phyloP scores from a whole-genome alignment of 306 rosid species.

The Amphicarpaea edgeworthii region DNA sequence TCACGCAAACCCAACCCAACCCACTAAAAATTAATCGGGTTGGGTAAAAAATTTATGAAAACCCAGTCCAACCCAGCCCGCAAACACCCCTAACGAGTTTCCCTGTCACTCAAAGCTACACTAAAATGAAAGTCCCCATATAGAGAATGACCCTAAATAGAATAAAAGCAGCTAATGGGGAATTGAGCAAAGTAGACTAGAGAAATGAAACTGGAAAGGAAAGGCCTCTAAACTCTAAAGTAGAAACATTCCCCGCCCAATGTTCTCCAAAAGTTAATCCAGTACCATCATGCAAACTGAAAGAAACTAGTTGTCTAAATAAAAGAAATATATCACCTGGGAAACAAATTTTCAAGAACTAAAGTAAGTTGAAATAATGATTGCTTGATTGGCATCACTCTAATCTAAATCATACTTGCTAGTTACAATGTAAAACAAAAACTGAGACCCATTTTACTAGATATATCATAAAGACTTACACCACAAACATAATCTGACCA shows the following conservation, averaged over 20 bases:
- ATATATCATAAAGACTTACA: slow-evolving; percentile 20
- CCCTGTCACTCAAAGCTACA: slow-evolving; percentile 30
- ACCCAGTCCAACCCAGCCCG: too few relatives aligned
- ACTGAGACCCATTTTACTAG: slow-evolving; percentile 2
- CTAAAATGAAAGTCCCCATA: neutral
- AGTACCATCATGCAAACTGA: slow-evolving; percentile 8
- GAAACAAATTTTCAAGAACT: slow-evolving; percentile 13
- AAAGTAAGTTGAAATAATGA: slow-evolving; percentile 1
- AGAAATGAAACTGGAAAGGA: slow-evolving; percentile 12
- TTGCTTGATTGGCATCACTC: slow-evolving; percentile 5
- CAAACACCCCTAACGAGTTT: too few relatives aligned
- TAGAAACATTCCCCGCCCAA: neutral
- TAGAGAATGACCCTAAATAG: slow-evolving; percentile 30
- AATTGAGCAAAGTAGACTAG: neutral
- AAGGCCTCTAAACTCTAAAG: slow-evolving; percentile 21
- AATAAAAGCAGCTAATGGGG: slow-evolving; percentile 1
- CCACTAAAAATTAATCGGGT: too few relatives aligned
- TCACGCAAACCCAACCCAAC: too few relatives aligned
- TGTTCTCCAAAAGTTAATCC: neutral
- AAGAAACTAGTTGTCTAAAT: slow-evolving; percentile 1
- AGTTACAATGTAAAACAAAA: slow-evolving; percentile 16
- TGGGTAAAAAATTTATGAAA: too few relatives aligned
- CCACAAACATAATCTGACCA: slow-evolving; percentile 18
- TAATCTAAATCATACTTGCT: slow-evolving; percentile 3
- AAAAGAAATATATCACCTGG: slow-evolving; percentile 13